Percentiles rank a stretch among this genome's conserved stretches.
These are phyloP conservation scores for Xylaria polymorpha DNA, from an alignment of 2,329 filamentous ascomycete genomes.

Conservation along the genomic window DNA sequence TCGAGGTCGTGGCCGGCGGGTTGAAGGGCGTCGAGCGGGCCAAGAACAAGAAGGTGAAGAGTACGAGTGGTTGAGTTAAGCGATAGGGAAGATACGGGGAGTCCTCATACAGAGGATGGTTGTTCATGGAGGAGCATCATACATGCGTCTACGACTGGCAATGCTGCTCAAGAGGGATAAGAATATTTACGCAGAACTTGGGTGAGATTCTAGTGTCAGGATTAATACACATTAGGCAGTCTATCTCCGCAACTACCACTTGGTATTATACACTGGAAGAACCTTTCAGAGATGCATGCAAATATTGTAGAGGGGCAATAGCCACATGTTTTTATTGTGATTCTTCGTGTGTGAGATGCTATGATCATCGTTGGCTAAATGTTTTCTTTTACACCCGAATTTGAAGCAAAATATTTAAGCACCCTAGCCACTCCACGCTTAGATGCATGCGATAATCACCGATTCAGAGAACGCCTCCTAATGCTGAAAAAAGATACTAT, in stretches of 20 bases:
- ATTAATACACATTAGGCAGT: background rate
- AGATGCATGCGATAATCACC: slow-evolving; percentile 23
- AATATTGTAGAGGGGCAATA: background rate
- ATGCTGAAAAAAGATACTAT: slow-evolving; percentile 36
- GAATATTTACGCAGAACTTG: background rate
- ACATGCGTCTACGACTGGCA: background rate
- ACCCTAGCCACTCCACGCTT: slow-evolving; percentile 32
- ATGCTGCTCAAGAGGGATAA: background rate
- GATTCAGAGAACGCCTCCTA: slow-evolving; percentile 41
- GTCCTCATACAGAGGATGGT: background rate
- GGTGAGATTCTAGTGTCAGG: background rate
- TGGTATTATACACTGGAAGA: background rate
- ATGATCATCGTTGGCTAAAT: background rate
- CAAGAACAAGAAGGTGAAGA: slow-evolving; percentile 39
- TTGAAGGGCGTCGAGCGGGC: slow-evolving; percentile 54
- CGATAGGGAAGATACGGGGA: background rate
- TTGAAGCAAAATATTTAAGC: background rate
- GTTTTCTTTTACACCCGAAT: background rate
- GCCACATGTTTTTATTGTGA: background rate
- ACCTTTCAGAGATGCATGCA: background rate
- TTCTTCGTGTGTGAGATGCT: background rate
- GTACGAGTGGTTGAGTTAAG: slow-evolving; percentile 1
- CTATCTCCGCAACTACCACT: background rate
- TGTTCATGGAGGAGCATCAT: background rate
- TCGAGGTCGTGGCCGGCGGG: slow-evolving; percentile 79